These are phyloP conservation scores for Aspergillus unguis DNA, from an alignment of 2,329 filamentous ascomycete genomes.

Conservation along the genomic window DNA sequence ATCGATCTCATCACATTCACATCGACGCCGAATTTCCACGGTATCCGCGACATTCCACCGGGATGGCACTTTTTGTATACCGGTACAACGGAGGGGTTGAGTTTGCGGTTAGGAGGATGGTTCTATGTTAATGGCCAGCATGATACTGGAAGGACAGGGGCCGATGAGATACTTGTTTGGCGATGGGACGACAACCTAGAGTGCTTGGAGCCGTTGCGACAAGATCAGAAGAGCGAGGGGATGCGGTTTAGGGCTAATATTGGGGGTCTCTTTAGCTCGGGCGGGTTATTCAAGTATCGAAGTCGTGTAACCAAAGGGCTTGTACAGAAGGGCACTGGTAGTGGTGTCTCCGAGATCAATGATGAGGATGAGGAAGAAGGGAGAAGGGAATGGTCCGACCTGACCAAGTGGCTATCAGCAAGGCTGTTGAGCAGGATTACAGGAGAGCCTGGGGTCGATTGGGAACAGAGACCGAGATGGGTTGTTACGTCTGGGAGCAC, in stretches of 20 bases:
- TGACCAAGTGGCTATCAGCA: slow-evolving; percentile 52
- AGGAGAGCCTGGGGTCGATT: slow-evolving; percentile 36
- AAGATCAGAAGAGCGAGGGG: slow-evolving; percentile 44
- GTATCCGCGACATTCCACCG: slow-evolving; percentile 56
- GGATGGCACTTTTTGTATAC: slow-evolving; percentile 63
- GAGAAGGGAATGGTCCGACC: slow-evolving; percentile 51
- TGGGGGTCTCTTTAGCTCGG: slow-evolving; percentile 54
- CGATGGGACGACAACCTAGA: slow-evolving; percentile 51
- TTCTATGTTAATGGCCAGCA: slow-evolving; percentile 47
- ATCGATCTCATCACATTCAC: slow-evolving; percentile 60
- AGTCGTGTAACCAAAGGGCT: slow-evolving; percentile 28
- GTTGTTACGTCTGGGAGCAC: slow-evolving; percentile 57
- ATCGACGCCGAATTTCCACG: slow-evolving; percentile 58
- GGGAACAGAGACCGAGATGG: slow-evolving; percentile 49
- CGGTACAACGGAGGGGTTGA: slow-evolving; percentile 56
- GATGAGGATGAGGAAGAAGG: slow-evolving; percentile 38
- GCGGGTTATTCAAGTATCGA: slow-evolving; percentile 42
- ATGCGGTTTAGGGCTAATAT: slow-evolving; percentile 56
- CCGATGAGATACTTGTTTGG: slow-evolving; percentile 49
- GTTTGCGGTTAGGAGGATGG: slow-evolving; percentile 62
- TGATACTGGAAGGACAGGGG: not conserved
- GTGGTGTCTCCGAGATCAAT: slow-evolving; percentile 16
- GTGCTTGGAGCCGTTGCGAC: slow-evolving; percentile 30
- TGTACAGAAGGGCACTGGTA: slow-evolving; percentile 8
- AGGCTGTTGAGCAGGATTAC: slow-evolving; percentile 51